phyloP scores from a whole-genome alignment of 2,329 filamentous ascomycete genomes.

The Xylaria sp. region DNA sequence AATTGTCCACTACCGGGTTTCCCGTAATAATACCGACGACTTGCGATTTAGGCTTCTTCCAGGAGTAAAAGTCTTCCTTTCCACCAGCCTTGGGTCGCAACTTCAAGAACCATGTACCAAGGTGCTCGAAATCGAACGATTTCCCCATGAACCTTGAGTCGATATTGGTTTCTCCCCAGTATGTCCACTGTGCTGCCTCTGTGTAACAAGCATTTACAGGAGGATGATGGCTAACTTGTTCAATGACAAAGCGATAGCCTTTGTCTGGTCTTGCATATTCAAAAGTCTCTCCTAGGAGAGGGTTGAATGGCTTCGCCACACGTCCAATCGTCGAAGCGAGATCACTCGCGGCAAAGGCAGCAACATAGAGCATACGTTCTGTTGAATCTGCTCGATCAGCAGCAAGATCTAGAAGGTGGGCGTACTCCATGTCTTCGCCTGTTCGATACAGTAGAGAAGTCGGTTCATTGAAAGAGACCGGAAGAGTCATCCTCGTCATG shows the following conservation, averaged over 20 bases:
- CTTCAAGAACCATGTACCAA: constrained; percentile 96
- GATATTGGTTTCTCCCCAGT: constrained; percentile 94
- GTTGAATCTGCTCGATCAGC: constrained; percentile 86
- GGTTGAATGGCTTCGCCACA: constrained; percentile 98
- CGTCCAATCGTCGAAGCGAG: constrained; percentile 97
- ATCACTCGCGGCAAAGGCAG: constrained; percentile 94
- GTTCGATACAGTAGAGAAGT: constrained; percentile 95
- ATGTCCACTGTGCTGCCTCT: constrained; percentile 93
- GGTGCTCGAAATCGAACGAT: constrained; percentile 94
- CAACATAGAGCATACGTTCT: constrained; percentile 92
- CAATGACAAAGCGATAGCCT: constrained; percentile 97
- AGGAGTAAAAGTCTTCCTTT: constrained; percentile 90
- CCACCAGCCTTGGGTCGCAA: constrained; percentile 79
- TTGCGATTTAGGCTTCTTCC: constrained; percentile 98
- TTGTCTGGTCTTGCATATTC: constrained; percentile 97
- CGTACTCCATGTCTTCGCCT: constrained; percentile 98
- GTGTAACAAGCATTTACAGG: constrained; percentile 93
- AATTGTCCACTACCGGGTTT: constrained; percentile 96
- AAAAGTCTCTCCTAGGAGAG: constrained; percentile 93
- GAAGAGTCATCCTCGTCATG: constrained; percentile 99
- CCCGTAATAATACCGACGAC: constrained; percentile 99
- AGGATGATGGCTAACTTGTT: constrained; percentile 97
- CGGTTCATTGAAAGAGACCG: constrained; percentile 98
- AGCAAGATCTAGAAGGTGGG: constrained; percentile 88
- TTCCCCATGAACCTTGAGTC: constrained; percentile 98